Evolutionary conservation across 2,329 filamentous ascomycete genomes (phyloP).

Genomic region (Venturia asperata): DNA sequence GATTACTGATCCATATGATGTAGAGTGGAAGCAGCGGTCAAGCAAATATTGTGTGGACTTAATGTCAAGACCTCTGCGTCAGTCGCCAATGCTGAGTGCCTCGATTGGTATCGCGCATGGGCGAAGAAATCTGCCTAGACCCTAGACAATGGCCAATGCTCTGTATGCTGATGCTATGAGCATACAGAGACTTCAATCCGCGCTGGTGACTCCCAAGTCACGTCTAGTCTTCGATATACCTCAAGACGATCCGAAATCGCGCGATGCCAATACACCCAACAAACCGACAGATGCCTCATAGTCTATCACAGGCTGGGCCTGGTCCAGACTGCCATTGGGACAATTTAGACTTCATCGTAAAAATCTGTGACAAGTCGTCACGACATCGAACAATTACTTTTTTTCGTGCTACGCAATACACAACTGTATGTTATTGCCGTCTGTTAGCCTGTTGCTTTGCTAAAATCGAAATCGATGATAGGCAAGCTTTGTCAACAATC

Average conservation of each 20-base stretch:
- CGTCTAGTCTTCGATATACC: not conserved
- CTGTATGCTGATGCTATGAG: not conserved
- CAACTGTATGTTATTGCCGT: not conserved
- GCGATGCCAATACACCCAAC: not conserved
- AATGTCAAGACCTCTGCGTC: slow-evolving; percentile 84
- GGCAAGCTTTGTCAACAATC: not conserved
- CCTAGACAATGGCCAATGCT: not conserved
- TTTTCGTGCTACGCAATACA: not conserved
- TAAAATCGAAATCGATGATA: not conserved
- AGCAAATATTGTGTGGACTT: slow-evolving; percentile 86
- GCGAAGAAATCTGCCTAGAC: slow-evolving; percentile 9
- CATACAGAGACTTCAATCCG: not conserved
- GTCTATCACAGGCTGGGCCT: not conserved
- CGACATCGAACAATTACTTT: not conserved
- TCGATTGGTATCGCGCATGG: slow-evolving; percentile 71
- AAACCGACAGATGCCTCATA: not conserved
- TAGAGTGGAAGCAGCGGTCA: slow-evolving; percentile 88
- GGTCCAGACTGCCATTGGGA: not conserved
- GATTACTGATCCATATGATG: slow-evolving; percentile 17
- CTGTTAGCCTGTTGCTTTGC: not conserved
- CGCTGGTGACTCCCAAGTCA: not conserved
- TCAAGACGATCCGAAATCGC: not conserved
- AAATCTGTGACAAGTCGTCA: not conserved
- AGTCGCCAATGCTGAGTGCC: slow-evolving; percentile 82
- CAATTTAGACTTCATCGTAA: not conserved